Conservation (phyloP, 2,329 filamentous ascomycete species). For the Clonostachys rosea region DNA sequence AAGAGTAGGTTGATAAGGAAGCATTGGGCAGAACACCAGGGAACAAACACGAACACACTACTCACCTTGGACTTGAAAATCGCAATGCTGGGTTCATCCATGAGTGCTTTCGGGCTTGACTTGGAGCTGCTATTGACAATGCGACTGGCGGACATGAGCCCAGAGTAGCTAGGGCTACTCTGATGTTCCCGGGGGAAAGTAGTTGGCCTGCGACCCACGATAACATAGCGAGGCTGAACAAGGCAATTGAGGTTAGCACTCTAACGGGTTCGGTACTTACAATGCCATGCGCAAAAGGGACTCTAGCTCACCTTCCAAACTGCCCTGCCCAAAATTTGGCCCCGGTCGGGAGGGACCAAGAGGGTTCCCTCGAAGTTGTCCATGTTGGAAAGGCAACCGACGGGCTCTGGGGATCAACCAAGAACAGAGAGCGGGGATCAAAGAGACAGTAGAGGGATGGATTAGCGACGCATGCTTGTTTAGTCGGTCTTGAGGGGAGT, state of each 20-base stretch:
- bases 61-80: slow-evolving; percentile 53
- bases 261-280: not conserved
- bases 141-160: slow-evolving; percentile 29
- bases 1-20: too few species aligned
- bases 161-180: slow-evolving; percentile 29
- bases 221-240: slow-evolving; percentile 51
- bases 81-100: slow-evolving; percentile 42
- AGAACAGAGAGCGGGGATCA: too few species aligned
- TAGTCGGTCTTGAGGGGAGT: too few species aligned
- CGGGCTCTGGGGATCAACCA: not conserved
- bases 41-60: not conserved
- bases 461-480: too few species aligned
- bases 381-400: slow-evolving; percentile 15
- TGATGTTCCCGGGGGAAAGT: slow-evolving; percentile 23
- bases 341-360: slow-evolving; percentile 44
- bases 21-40: too few species aligned
- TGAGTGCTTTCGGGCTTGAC: slow-evolving; percentile 19
- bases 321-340: slow-evolving; percentile 43
- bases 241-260: not conserved
- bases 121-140: slow-evolving; percentile 26
- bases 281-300: not conserved
- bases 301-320: slow-evolving; percentile 42
- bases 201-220: slow-evolving; percentile 38
- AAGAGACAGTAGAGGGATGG: too few species aligned
- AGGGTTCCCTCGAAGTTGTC: slow-evolving; percentile 39